Base-by-base conservation (phyloP, 306 rosid genomes). In the Herpetospermum pedunculosum region DNA sequence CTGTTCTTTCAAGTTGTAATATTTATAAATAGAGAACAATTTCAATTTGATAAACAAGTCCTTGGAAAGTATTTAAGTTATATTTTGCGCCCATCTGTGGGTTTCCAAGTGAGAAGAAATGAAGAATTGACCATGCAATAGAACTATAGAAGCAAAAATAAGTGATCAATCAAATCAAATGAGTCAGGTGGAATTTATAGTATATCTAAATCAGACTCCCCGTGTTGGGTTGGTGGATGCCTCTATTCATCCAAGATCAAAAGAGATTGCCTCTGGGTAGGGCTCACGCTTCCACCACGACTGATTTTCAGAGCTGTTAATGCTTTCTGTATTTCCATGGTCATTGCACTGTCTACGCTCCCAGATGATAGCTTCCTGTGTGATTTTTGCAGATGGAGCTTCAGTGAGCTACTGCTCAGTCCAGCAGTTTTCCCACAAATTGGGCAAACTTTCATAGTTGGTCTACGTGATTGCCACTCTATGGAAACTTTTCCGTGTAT, bases 391-490 rank as follows among this genome's bases (percentile, higher is more conserved):
- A 89, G 43, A 81, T 94, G 99, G 43, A 94, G 92, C 81, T 89
- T 94, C 18, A 91, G 92, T 16, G 97, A 94, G 81, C 97, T 63
- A 81, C 97, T 94, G 81, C 99, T 94, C 55, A 94, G 89, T 44
- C 99, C 99, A 0, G 87, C 96, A 73, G 85, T 89, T 87, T 88
- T 86, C 64, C 96, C 99, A 48, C 99, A 94, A n/a, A 91, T 85
- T 3, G 97, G 96, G 80, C 97, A 94, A 11, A 91, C 86, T 82
- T 91, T 91, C 87, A 91, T 94, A 18, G 70, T 83, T 2, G 97
- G 96, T 81, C 82, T 94, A 43, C 97, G 69, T 32, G 69, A 92
- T 41, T 91, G 96, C 97, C 99, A 94, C 76, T 89, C 99, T 88
- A 94, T 83, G 71, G 97, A 89, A 44, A 83, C 87, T 79, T 81